Evolutionary conservation across 2,329 filamentous ascomycete species (phyloP).

Genomic region (Berkeleyomyces basicola): DNA sequence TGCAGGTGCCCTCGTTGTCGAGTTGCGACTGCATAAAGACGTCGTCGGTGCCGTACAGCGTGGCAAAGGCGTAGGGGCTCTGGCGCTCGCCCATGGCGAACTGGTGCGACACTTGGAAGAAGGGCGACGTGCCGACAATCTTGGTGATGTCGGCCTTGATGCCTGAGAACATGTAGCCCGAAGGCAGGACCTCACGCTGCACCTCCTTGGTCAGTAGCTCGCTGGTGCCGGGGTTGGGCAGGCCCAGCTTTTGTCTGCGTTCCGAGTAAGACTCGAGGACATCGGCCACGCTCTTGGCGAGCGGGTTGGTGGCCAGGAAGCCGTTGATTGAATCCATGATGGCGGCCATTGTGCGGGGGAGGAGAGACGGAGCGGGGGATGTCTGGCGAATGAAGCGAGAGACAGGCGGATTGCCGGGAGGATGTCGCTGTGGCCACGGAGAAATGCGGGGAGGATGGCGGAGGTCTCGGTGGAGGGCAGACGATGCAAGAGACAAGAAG

Average conservation of each 20-base stretch:
- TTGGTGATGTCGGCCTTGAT: constrained; percentile 93
- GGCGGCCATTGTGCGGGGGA: constrained; percentile 29
- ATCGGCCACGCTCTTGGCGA: constrained; percentile 54
- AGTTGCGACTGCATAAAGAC: constrained; percentile 90
- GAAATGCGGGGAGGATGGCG: too few relatives aligned
- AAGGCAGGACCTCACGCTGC: constrained; percentile 88
- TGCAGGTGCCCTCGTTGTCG: constrained; percentile 80
- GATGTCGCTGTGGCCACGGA: too few relatives aligned
- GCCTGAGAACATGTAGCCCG: constrained; percentile 92
- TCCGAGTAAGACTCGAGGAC: constrained; percentile 69
- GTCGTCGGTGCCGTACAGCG: constrained; percentile 87
- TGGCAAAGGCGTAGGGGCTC: constrained; percentile 89
- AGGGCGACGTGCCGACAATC: constrained; percentile 78
- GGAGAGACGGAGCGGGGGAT: neutral
- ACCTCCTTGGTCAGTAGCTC: constrained; percentile 84
- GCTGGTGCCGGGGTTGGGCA: constrained; percentile 82
- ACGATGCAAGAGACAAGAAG: too few relatives aligned
- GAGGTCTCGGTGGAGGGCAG: too few relatives aligned
- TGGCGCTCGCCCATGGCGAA: constrained; percentile 88
- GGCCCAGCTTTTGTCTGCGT: constrained; percentile 69
- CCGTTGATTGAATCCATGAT: constrained; percentile 35
- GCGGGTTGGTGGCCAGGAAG: constrained; percentile 57
- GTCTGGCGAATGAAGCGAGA: neutral
- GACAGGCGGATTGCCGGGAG: neutral
- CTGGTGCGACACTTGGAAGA: constrained; percentile 96